Evolutionary conservation across 768 basidiomycete species (phyloP).

Genomic region (Pulveroboletus ravenelii): DNA sequence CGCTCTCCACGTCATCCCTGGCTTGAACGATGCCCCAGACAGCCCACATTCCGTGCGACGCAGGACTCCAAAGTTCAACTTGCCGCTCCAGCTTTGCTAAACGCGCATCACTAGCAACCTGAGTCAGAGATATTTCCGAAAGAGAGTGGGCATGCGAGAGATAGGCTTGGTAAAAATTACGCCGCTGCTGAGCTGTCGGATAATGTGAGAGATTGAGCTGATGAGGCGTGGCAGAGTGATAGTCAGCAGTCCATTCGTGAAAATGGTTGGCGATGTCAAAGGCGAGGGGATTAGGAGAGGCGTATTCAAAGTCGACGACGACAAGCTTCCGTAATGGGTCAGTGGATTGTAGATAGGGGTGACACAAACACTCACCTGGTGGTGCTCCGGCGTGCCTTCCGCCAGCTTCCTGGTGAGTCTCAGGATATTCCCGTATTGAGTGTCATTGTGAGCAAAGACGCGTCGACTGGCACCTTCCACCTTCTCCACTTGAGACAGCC

Average conservation of each 20-base stretch:
- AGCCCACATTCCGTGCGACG: conserved; percentile 89
- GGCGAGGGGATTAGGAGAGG: conserved; percentile 84
- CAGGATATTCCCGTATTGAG: conserved; percentile 92
- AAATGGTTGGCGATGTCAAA: conserved; percentile 98
- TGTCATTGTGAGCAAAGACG: conserved; percentile 90
- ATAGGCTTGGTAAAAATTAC: conserved; percentile 85
- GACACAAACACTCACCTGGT: conserved; percentile 49
- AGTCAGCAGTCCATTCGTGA: conserved; percentile 95
- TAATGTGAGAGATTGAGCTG: conserved; percentile 59
- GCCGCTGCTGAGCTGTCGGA: conserved; percentile 67
- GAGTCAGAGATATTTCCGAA: conserved; percentile 18
- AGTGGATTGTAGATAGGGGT: conserved; percentile 2
- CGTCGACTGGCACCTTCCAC: conserved; percentile 55
- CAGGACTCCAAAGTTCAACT: conserved; percentile 84
- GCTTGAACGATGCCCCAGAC: conserved; percentile 95
- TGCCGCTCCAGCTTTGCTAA: conserved; percentile 66
- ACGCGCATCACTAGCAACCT: conserved; percentile 35
- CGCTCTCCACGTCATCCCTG: conserved; percentile 61
- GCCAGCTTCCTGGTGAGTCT: conserved; percentile 51
- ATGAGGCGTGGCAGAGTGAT: conserved; percentile 68
- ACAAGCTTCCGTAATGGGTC: conserved; percentile 59
- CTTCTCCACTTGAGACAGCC: conserved; percentile 61
- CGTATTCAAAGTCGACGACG: conserved; percentile 98
- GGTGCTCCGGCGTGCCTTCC: conserved; percentile 64
- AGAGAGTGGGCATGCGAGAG: conserved; percentile 46